Conservation (phyloP, 2,329 filamentous ascomycete species). For the Talaromyces sp. region DNA sequence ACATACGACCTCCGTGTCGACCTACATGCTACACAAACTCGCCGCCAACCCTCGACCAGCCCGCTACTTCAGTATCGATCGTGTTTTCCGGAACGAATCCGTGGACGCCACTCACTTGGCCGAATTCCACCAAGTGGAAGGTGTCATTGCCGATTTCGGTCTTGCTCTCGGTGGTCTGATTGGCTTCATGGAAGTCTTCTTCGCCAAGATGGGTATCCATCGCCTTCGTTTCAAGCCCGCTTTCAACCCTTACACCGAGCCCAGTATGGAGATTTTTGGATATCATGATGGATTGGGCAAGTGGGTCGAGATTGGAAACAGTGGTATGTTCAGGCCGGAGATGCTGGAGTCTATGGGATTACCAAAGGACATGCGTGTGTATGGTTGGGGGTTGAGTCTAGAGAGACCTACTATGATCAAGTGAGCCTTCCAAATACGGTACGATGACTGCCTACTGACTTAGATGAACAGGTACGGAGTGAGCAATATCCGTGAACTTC, state of each 20-base stretch:
- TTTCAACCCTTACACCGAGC: slow-evolving; percentile 93
- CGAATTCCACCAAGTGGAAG: slow-evolving; percentile 98
- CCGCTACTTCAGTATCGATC: slow-evolving; percentile 98
- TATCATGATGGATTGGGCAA: slow-evolving; percentile 86
- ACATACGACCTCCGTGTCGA: slow-evolving; percentile 89
- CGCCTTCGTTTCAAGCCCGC: slow-evolving; percentile 93
- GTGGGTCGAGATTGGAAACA: slow-evolving; percentile 96
- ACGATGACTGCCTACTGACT: neutral
- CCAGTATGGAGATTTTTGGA: slow-evolving; percentile 96
- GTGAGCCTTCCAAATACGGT: slow-evolving; percentile 47
- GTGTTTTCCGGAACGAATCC: slow-evolving; percentile 96
- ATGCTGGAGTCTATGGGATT: slow-evolving; percentile 95
- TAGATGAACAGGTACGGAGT: slow-evolving; percentile 56
- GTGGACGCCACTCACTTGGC: slow-evolving; percentile 95
- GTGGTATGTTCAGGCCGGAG: slow-evolving; percentile 97
- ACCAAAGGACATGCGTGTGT: slow-evolving; percentile 85
- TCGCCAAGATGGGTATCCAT: slow-evolving; percentile 88
- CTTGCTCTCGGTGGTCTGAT: slow-evolving; percentile 89
- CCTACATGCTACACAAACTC: slow-evolving; percentile 85
- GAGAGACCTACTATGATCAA: slow-evolving; percentile 99
- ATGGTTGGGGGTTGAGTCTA: slow-evolving; percentile 86
- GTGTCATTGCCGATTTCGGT: slow-evolving; percentile 95
- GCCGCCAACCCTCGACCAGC: slow-evolving; percentile 78
- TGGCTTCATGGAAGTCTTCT: slow-evolving; percentile 94
- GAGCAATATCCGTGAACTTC: slow-evolving; percentile 83